A percentile compares a stretch with the other conserved stretches of the same genome.
Evolutionary conservation across 2,329 filamentous ascomycete genomes (phyloP).

Genomic region (Fusarium sp.): DNA sequence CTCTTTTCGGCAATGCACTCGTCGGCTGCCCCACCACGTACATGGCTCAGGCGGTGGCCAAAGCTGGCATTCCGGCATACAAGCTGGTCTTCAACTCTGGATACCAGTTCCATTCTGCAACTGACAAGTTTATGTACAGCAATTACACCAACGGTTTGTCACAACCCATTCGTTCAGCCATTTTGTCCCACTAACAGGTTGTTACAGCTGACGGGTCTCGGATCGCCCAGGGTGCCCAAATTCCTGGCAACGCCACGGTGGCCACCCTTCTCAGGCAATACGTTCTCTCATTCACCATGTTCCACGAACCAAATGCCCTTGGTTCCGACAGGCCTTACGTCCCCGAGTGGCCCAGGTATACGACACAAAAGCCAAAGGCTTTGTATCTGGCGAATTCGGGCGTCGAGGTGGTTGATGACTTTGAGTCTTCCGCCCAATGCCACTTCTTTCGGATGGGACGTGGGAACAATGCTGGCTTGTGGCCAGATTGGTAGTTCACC

Average conservation of each 20-base stretch:
- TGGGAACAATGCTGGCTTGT: conserved; percentile 1
- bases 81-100: conserved; percentile 14
- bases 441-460: conserved; percentile 3
- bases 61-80: conserved; percentile 1
- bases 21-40: conserved; percentile 1
- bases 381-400: background rate
- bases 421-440: background rate
- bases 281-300: conserved; percentile 9
- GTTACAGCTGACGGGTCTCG: conserved; percentile 8
- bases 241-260: conserved; percentile 9
- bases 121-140: background rate
- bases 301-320: background rate
- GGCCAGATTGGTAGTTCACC: background rate
- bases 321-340: background rate
- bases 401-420: background rate
- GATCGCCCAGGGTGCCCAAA: background rate
- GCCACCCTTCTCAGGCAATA: conserved; percentile 1
- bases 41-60: background rate
- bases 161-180: background rate
- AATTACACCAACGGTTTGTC: conserved; percentile 2
- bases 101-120: conserved; percentile 13
- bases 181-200: background rate
- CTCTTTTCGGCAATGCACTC: conserved; percentile 4
- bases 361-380: background rate
- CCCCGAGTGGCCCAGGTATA: conserved; percentile 3